These are phyloP conservation scores for Botryobasidium botryosum DNA, from an alignment of 768 basidiomycete genomes.

Conservation along the genomic window DNA sequence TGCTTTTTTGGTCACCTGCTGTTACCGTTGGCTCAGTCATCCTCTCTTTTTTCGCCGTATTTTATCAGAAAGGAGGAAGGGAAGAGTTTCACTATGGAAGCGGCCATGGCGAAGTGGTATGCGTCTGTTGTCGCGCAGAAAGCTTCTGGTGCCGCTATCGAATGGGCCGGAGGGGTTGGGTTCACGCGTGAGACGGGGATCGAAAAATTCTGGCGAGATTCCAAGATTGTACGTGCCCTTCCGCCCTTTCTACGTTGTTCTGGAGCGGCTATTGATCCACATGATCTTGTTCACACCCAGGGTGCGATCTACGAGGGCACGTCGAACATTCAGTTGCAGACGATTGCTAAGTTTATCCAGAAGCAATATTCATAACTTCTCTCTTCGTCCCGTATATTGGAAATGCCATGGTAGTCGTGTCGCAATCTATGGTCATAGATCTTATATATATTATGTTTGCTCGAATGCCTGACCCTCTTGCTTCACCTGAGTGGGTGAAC, in stretches of 20 bases:
- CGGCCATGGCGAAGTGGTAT: slow-evolving; percentile 97
- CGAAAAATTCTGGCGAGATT: slow-evolving; percentile 94
- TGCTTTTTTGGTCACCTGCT: not conserved
- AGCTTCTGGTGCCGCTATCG: slow-evolving; percentile 79
- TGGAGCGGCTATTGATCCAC: not conserved
- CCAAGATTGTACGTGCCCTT: slow-evolving; percentile 65
- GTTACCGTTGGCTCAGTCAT: not conserved
- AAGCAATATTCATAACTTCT: slow-evolving; percentile 52
- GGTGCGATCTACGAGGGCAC: slow-evolving; percentile 90
- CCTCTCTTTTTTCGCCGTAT: not conserved
- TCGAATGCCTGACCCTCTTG: too few relatives aligned
- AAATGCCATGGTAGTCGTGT: too few relatives aligned
- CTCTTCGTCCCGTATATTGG: too few relatives aligned
- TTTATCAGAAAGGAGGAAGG: slow-evolving; percentile 61
- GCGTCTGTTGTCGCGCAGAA: slow-evolving; percentile 76
- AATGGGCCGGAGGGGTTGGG: slow-evolving; percentile 90
- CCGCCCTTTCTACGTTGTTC: not conserved
- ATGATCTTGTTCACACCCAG: slow-evolving; percentile 22
- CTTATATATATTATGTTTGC: too few relatives aligned
- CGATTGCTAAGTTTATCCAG: slow-evolving; percentile 83
- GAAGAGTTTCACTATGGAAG: slow-evolving; percentile 70
- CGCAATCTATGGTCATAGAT: too few relatives aligned
- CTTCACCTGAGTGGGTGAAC: too few relatives aligned
- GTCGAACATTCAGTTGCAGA: slow-evolving; percentile 95
- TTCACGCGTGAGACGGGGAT: slow-evolving; percentile 89